phyloP scores from a whole-genome alignment of 176 grass and related monocot species.

The Aegilops speltoides region DNA sequence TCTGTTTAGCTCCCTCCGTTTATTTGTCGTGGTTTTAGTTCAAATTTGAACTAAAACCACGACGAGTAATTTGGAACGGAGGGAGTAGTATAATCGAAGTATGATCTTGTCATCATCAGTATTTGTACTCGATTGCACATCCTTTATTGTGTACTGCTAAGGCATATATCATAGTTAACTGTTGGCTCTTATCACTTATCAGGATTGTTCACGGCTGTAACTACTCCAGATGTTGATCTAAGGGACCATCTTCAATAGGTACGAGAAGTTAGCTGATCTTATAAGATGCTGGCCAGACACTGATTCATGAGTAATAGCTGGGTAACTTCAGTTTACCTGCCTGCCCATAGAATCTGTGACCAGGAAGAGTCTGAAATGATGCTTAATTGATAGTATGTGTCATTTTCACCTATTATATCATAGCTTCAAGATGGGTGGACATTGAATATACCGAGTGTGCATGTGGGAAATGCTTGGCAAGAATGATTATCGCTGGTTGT shows the following conservation, averaged over 20 bases:
- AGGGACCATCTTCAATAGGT: constrained; percentile 26
- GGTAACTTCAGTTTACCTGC: constrained; percentile 29
- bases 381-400: constrained; percentile 24
- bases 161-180: constrained; percentile 8
- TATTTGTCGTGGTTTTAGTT: too few relatives aligned
- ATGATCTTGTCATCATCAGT: not conserved
- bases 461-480: constrained; percentile 24
- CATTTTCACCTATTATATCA: not conserved
- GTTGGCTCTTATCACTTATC: constrained; percentile 33
- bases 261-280: constrained; percentile 40
- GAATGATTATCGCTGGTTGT: constrained; percentile 12
- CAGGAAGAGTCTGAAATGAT: constrained; percentile 23
- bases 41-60: too few relatives aligned
- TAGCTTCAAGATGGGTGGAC: constrained; percentile 10
- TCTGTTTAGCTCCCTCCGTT: too few relatives aligned
- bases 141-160: not conserved
- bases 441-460: constrained; percentile 12
- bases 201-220: constrained; percentile 29
- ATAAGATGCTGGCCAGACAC: constrained; percentile 17
- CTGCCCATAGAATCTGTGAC: constrained; percentile 9
- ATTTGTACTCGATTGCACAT: not conserved
- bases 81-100: not conserved
- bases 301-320: constrained; percentile 30
- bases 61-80: too few relatives aligned
- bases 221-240: constrained; percentile 24